Base-by-base conservation (phyloP, 1,284 basidiomycete species). In the Leccinum pachyderme region DNA sequence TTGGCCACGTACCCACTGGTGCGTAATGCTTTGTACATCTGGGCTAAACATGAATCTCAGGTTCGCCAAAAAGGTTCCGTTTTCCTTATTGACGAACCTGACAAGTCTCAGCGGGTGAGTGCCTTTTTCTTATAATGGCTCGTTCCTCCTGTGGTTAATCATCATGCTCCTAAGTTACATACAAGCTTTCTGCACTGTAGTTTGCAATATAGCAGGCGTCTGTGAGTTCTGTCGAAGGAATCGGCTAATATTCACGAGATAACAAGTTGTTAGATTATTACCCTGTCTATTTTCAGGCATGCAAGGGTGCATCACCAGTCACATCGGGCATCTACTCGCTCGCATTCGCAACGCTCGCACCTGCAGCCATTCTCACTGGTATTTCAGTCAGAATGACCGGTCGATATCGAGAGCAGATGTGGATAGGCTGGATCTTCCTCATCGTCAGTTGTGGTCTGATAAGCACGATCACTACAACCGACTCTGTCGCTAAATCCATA, bases 251-350 rank as follows among this genome's bases (percentile, higher is more conserved):
- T 24, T 13, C 2, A 5, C 29, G 25, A 24, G 7, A 28, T 45
- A 7, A 7, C 6, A 11, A 2, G 15, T 41, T 25, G 5, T 4
- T 13, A 65, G 63, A 64, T 43, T 63, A 57, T 41, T 51, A 55
- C 11, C 62, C 62, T 0, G 55, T 63, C 25, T 63, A 57, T 37
- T 61, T 57, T 47, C 62, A 64, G 18, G 63, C 61, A 2, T 64
- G 60, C 48, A 55, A 56, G 29, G 53, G 51, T 0, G 52, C 25
- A 13, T 58, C 61, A 0, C 53, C 63, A 3, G 22, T 54, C 22
- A 2, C 15, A 3, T 64, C 63, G 1, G 62, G 63, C 9, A 9
- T 56, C 22, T 63, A 63, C 43, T 35, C 32, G 5, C 63, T 65
- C 15, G 48, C n/a, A 3, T 63, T 9, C 55, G 53, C 22, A 12